Base-by-base conservation (phyloP, 116 monocot genomes). In the Zostera marina region DNA sequence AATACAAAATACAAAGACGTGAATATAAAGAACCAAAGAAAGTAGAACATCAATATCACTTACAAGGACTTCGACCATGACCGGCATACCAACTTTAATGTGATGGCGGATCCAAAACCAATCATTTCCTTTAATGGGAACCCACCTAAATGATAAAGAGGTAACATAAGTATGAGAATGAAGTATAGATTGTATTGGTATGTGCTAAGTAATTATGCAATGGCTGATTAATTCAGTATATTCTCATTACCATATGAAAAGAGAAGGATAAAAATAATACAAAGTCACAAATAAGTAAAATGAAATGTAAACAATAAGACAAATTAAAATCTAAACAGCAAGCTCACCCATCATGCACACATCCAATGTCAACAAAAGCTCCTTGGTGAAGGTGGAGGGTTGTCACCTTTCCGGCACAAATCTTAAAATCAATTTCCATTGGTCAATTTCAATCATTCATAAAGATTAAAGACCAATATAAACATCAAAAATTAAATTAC, bases 91-190 rank as follows among this genome's bases (percentile, higher is more conserved):
- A 79, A 88, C 79, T 79, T 84, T 81, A 56, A 93, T 78, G 65
- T 93, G 88, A 79, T 84, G 88, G 26, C 88, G 84, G 51, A 93
- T 78, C 93, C 93, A 93, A 70, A 84, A 93, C 88, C 88, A 93
- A 75, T 93, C 88, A 72, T 93, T 93, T 84, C 88, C 88, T 64
- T 93, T 93, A 68, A 93, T 93, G 22, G 93, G 93, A 44, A 93
- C 84, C 93, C 93, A 93, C 59, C 88, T 93, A 71, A 56, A 70
- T 61, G 49, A 55, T 53, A 43, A 59, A 44, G 15, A 44, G 59
- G 22, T 5, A 58, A 15, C 41, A 42, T 58, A n/a, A 58, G 17
- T 10, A 60, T 22, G 60, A 60, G 13, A 43, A 47, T 25, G 66
- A 46, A 60, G 13, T 11, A 47, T 25, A 56, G 32, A 48, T 48